Conservation (phyloP, 139 green algal genomes). For the Chlamydomonas asymmetrica region DNA sequence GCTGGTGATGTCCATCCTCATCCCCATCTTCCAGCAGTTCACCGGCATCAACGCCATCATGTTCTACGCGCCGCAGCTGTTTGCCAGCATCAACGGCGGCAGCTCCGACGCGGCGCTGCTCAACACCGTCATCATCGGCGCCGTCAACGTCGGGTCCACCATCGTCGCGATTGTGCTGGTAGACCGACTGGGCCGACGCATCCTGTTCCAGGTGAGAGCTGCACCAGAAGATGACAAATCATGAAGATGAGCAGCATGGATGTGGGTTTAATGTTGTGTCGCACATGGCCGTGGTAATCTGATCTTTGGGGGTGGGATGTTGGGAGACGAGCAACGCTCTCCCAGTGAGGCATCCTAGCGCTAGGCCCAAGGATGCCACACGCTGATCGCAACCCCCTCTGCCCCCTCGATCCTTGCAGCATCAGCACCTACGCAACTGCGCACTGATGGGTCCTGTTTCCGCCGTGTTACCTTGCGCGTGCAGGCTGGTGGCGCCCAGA, state of each 20-base stretch:
- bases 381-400: no score
- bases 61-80: constrained; percentile 45
- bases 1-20: constrained; percentile 49
- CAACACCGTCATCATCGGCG: constrained; percentile 34
- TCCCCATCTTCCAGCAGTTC: constrained; percentile 70
- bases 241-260: no score
- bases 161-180: constrained; percentile 28
- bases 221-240: no score
- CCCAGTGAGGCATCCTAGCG: no score
- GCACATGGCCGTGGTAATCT: constrained; percentile 39
- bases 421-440: no score
- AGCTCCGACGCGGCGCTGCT: constrained; percentile 13
- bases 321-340: no score
- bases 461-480: no score
- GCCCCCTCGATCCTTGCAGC: no score
- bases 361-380: no score
- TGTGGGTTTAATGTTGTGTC: constrained; percentile 59
- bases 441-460: no score
- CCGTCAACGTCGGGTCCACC: constrained; percentile 38
- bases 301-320: constrained; percentile 1
- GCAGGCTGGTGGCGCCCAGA: no score
- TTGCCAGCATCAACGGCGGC: no score
- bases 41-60: constrained; percentile 52
- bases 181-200: constrained; percentile 2
- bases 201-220: constrained; percentile 65